Evolutionary conservation across 2,329 filamentous ascomycete genomes (phyloP).

Genomic region (Triangularia setosa): DNA sequence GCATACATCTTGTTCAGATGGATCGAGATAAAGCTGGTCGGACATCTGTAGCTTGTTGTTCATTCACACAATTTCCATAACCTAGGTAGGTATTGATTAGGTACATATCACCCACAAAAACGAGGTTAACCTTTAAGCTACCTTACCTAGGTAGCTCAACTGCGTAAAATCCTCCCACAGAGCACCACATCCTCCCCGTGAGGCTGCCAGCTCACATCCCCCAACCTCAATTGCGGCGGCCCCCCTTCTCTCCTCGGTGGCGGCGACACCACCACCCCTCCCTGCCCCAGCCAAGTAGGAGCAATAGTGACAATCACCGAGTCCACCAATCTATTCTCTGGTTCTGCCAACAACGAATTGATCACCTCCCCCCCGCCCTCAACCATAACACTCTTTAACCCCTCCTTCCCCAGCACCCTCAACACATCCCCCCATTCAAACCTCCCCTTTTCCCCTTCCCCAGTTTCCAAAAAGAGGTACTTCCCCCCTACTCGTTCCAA

Average conservation of each 20-base stretch:
- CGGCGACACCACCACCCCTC: constrained; percentile 76
- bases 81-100: too few species aligned
- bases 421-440: constrained; percentile 66
- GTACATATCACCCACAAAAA: too few species aligned
- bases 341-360: constrained; percentile 68
- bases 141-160: constrained; percentile 6
- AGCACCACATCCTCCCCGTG: constrained; percentile 81
- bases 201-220: constrained; percentile 67
- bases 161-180: constrained; percentile 52
- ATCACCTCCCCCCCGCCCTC: constrained; percentile 84
- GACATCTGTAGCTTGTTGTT: constrained; percentile 27
- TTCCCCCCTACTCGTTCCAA: constrained; percentile 50
- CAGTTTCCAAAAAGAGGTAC: constrained; percentile 40
- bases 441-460: constrained; percentile 33
- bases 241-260: constrained; percentile 44
- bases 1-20: constrained; percentile 46
- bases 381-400: constrained; percentile 79
- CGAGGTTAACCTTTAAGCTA: too few species aligned
- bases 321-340: constrained; percentile 57
- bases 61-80: too few species aligned
- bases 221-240: constrained; percentile 61
- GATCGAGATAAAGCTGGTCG: constrained; percentile 36
- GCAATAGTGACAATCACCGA: constrained; percentile 85
- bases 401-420: constrained; percentile 50
- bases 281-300: constrained; percentile 81